Evolutionary conservation across 2,329 filamentous ascomycete genomes (phyloP), one percentile per base, ranked within the genome.

Genomic region (Zasmidium angulare): DNA sequence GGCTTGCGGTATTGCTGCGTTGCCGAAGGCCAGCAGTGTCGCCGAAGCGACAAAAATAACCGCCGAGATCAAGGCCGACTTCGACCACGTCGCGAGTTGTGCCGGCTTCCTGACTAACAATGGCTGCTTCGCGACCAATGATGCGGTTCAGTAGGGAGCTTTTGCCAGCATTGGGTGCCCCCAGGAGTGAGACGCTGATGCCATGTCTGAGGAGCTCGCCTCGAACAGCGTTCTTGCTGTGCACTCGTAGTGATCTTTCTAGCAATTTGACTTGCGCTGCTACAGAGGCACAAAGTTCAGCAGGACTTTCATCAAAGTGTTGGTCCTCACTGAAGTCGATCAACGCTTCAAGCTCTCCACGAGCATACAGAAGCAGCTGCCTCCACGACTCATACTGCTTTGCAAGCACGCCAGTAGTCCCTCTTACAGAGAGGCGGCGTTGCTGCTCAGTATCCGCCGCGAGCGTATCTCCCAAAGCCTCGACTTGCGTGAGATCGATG

Each of bases 311-410:
- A 67, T 98, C 93, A 70, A 99, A 96, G 77, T 98, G 90, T 76
- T 99, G 93, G 70, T 98, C 95, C 74, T 99, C 95, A 0, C 91
- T 89, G 73, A 99, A 99, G 75, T 99, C 95, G 62, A 99, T 98
- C 66, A 99, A 78, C 0, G 95, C 95, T 76, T 99, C 95, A 43
- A 99, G 82, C 76, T 98, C 93, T 10, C 91, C 95, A 1, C 95
- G 86, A 10, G 93, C 93, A 63, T 89, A 82, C 6, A 98, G 79
- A 19, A 99, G 77, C 64, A 86, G 81, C 63, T 84, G 79, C 23
- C 93, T 86, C 95, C 95, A 99, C 10, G 70, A 69, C 66, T 97
- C 92, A 73, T 99, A 99, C 19, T 86, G 86, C 60, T 82, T 81
- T 0, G 90, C 86, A 12, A 97, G 80, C 0, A 81, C 77, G 29